phyloP scores from a whole-genome alignment of 2,329 filamentous ascomycete species.

The Neobulgaria alba region DNA sequence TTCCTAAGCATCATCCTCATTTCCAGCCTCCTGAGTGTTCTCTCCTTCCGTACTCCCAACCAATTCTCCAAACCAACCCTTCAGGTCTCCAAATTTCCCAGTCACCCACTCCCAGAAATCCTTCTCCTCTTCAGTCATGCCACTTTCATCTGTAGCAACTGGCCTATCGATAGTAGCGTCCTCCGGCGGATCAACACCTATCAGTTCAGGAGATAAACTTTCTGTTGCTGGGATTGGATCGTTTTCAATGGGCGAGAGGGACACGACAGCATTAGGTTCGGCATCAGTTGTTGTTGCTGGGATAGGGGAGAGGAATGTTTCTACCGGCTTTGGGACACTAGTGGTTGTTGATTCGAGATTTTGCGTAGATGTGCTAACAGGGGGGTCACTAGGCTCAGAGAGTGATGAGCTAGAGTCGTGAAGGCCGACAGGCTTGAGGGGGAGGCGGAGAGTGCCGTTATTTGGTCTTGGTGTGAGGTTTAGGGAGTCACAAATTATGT shows the following conservation, averaged over 20 bases:
- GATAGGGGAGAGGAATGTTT: conserved; percentile 6
- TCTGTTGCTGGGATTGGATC: conserved; percentile 16
- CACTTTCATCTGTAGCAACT: conserved; percentile 18
- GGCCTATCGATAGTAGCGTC: conserved; percentile 17
- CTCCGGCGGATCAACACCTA: conserved; percentile 8
- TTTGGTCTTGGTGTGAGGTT: conserved; percentile 66
- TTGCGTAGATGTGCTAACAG: conserved; percentile 15
- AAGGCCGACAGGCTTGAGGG: conserved; percentile 37
- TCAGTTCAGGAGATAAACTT: conserved; percentile 17
- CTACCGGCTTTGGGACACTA: not conserved
- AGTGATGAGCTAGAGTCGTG: conserved; percentile 45
- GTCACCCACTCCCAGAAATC: conserved; percentile 44
- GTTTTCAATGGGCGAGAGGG: conserved; percentile 25
- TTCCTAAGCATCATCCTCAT: not conserved
- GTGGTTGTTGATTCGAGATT: not conserved
- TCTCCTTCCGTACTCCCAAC: no score
- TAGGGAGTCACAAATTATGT: conserved; percentile 84
- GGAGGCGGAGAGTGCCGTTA: conserved; percentile 77
- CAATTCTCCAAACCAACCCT: conserved; percentile 20
- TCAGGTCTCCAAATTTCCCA: conserved; percentile 36
- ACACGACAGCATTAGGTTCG: conserved; percentile 15
- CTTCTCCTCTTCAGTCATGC: conserved; percentile 23
- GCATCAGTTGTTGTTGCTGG: conserved; percentile 6
- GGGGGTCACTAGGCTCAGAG: conserved; percentile 47
- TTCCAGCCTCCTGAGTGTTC: no score